Conservation (phyloP, 441 rosid genomes). For the Gossypium davidsonii region DNA sequence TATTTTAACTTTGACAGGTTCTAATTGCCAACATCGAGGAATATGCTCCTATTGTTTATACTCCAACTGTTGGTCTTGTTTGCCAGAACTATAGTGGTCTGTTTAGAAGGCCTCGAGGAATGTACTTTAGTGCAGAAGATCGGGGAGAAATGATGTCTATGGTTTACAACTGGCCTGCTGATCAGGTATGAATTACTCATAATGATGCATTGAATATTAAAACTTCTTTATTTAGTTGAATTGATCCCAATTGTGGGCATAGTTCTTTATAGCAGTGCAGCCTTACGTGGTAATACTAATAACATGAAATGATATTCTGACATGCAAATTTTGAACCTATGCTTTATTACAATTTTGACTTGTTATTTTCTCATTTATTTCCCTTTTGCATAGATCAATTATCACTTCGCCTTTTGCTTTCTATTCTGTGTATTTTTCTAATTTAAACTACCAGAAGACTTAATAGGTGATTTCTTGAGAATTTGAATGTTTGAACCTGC, state of each 20-base stretch:
- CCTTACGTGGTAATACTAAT: not conserved
- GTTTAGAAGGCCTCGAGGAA: constrained; percentile 98
- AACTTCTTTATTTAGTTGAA: not conserved
- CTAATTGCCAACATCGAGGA: constrained; percentile 86
- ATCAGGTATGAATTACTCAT: constrained; percentile 50
- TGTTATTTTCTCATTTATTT: constrained; percentile 9
- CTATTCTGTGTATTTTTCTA: not conserved
- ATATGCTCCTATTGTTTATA: constrained; percentile 98
- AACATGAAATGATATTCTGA: not conserved
- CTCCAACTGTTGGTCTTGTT: constrained; percentile 98
- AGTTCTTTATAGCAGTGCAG: not conserved
- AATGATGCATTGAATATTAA: not conserved
- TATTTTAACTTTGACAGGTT: constrained; percentile 48
- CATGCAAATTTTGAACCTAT: not conserved
- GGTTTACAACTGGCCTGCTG: constrained; percentile 99
- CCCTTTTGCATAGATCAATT: not conserved
- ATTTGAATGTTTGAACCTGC: not conserved
- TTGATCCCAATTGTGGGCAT: constrained; percentile 1
- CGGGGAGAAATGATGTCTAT: constrained; percentile 99
- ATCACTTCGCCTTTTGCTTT: constrained; percentile 1
- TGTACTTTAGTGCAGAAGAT: constrained; percentile 94
- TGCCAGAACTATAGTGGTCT: constrained; percentile 95
- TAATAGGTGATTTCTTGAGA: not conserved
- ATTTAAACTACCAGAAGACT: not conserved
- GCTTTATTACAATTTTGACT: not conserved